Percentiles rank a stretch among this genome's conserved stretches.
These are phyloP conservation scores for Besnoitia besnoiti DNA, from an alignment of 169 alveolate species.

Conservation along the genomic window DNA sequence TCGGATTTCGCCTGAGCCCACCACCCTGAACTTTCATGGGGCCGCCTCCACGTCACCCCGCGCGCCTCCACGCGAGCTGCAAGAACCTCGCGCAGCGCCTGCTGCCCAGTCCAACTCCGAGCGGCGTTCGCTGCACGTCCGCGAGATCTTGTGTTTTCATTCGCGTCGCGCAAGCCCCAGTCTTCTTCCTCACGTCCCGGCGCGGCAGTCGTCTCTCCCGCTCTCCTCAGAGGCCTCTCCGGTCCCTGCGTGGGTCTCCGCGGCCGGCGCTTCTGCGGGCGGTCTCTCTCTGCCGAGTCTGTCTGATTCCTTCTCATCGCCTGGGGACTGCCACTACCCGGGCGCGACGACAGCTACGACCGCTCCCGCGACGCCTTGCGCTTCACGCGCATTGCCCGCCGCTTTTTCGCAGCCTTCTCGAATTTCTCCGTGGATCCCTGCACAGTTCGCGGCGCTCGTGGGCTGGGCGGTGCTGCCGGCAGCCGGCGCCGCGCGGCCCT, in stretches of 20 bases:
- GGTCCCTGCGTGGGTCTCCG: not conserved
- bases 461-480: not conserved
- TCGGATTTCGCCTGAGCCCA: too few species aligned
- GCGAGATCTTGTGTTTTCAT: not conserved
- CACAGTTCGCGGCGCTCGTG: not conserved
- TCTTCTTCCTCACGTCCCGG: not conserved
- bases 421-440: not conserved
- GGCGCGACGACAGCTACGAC: too few species aligned
- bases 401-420: not conserved
- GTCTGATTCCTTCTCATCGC: not conserved
- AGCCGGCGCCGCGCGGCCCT: not conserved
- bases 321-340: too few species aligned
- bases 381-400: not conserved
- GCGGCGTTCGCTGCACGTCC: not conserved
- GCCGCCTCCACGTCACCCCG: too few species aligned
- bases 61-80: too few species aligned
- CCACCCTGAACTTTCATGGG: too few species aligned
- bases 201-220: too few species aligned
- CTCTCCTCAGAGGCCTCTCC: not conserved
- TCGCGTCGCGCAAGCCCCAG: not conserved
- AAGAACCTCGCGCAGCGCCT: too few species aligned
- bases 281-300: not conserved
- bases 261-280: not conserved
- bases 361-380: not conserved
- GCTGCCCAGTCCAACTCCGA: too few species aligned